phyloP scores from a whole-genome alignment of 306 rosid genomes.

The Mucuna pruriens region DNA sequence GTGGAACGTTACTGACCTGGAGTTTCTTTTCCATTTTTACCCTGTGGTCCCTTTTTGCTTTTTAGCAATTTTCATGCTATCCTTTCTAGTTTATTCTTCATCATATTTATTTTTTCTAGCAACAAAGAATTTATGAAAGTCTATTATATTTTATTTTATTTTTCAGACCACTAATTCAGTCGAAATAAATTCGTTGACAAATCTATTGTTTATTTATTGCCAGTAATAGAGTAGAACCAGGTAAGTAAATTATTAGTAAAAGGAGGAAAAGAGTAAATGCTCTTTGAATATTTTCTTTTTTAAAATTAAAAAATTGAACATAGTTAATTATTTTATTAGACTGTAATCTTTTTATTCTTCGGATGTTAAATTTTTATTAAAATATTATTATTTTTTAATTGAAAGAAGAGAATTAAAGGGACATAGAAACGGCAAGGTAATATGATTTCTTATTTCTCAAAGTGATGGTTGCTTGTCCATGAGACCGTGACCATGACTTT shows the following conservation, averaged over 20 bases:
- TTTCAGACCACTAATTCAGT: neutral
- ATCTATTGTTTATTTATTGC: neutral
- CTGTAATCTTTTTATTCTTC: neutral
- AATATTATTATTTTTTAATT: neutral
- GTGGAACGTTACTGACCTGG: slow-evolving; percentile 46
- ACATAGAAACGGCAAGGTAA: neutral
- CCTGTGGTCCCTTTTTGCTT: slow-evolving; percentile 9
- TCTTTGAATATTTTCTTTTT: neutral
- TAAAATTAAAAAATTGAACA: neutral
- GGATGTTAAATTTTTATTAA: neutral
- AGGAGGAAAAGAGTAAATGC: neutral
- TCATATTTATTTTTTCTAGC: neutral
- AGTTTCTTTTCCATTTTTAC: neutral
- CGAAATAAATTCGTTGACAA: neutral
- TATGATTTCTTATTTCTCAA: neutral
- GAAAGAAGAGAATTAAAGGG: neutral
- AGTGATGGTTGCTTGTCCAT: slow-evolving; percentile 35
- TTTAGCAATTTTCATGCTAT: slow-evolving; percentile 2
- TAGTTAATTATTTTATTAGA: neutral
- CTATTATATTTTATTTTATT: neutral
- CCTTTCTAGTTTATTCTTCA: neutral
- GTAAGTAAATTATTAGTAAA: neutral
- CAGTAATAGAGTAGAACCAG: neutral
- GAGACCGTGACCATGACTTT: slow-evolving; percentile 10
- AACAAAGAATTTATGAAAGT: neutral